A percentile compares a stretch with the other conserved stretches of the same genome.
Conservation (phyloP, 805 yeast genomes). For the Candida ovalis region DNA sequence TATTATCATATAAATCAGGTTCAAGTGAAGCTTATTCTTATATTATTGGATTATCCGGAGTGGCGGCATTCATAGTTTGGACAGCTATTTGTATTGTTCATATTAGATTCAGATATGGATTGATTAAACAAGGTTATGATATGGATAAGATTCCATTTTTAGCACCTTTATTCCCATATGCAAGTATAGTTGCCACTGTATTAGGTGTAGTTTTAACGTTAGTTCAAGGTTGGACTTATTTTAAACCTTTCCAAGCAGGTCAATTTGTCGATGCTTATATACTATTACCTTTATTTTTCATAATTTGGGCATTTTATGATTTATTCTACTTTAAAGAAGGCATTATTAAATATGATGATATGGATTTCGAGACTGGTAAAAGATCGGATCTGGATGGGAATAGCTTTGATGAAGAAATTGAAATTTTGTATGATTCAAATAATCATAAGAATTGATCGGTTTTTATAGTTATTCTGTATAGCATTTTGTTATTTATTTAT, state of each 20-base stretch:
- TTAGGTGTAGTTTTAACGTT: conserved; percentile 65
- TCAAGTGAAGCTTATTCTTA: conserved; percentile 54
- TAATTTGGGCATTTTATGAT: conserved; percentile 29
- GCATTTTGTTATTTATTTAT: no score
- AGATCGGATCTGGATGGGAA: conserved; percentile 27
- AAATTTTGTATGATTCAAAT: neutral
- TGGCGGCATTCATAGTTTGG: conserved; percentile 63
- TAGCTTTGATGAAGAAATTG: neutral
- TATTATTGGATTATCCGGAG: conserved; percentile 58
- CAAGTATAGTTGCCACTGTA: conserved; percentile 38
- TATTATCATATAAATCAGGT: conserved; percentile 53
- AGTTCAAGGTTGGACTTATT: conserved; percentile 65
- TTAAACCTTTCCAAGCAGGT: conserved; percentile 55
- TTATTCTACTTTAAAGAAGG: conserved; percentile 14
- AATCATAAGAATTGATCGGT: neutral
- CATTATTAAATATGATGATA: conserved; percentile 35
- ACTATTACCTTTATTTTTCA: conserved; percentile 51
- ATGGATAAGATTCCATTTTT: conserved; percentile 16
- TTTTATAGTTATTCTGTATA: no score
- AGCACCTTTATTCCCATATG: conserved; percentile 44
- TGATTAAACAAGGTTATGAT: conserved; percentile 12
- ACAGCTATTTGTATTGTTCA: conserved; percentile 51
- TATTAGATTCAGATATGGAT: conserved; percentile 39
- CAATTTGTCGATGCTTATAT: conserved; percentile 56
- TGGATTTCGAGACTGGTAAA: conserved; percentile 49